Percentiles rank a stretch among this genome's conserved stretches.
phyloP scores from a whole-genome alignment of 345 rosid genomes.

The Anacardium occidentale region DNA sequence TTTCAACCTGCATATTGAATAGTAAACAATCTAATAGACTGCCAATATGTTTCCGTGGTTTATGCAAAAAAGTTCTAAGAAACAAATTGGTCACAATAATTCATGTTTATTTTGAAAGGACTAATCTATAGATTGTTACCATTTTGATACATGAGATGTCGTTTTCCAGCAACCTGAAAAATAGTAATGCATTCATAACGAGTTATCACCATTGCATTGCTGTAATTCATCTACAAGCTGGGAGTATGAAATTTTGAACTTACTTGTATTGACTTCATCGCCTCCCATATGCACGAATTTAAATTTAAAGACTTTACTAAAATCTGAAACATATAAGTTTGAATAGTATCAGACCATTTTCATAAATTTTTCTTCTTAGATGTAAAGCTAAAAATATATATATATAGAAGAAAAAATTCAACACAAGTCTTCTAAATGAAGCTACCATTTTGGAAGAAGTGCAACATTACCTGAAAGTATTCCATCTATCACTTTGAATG shows the following conservation, averaged over 20 bases:
- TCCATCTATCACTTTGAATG: slow-evolving; percentile 68
- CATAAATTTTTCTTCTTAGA: background rate
- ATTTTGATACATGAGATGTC: slow-evolving; percentile 49
- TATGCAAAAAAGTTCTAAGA: background rate
- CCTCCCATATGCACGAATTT: slow-evolving; percentile 79
- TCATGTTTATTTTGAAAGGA: background rate
- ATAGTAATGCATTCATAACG: slow-evolving; percentile 8
- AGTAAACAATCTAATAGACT: slow-evolving; percentile 8
- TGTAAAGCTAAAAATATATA: background rate
- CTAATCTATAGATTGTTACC: slow-evolving; percentile 38
- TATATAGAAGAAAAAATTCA: background rate
- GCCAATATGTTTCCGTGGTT: background rate
- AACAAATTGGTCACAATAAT: background rate
- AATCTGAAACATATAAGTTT: slow-evolving; percentile 36
- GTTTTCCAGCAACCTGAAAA: slow-evolving; percentile 65
- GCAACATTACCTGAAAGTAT: slow-evolving; percentile 61
- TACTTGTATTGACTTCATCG: slow-evolving; percentile 78
- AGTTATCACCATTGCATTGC: slow-evolving; percentile 13
- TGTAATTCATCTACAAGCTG: background rate
- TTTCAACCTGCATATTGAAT: slow-evolving; percentile 42
- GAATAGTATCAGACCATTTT: slow-evolving; percentile 2
- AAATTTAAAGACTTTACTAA: slow-evolving; percentile 75
- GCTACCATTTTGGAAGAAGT: background rate
- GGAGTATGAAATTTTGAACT: slow-evolving; percentile 15
- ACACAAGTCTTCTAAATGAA: background rate